Evolutionary conservation across 352 stramenopile species (phyloP).

Genomic region (Phytophthora pini): DNA sequence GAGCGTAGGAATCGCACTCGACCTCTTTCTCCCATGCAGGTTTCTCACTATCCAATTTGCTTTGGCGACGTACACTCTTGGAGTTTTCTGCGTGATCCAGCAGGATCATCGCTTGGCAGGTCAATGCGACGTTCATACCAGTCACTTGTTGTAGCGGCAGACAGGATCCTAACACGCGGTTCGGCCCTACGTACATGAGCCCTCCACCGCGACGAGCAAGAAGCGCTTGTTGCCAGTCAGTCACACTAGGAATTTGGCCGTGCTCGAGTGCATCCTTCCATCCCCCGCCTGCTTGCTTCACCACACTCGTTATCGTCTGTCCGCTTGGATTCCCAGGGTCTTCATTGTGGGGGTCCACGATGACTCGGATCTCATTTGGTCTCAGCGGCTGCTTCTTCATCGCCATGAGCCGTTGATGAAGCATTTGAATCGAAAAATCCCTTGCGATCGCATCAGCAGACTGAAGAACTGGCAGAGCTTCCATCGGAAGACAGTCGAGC

Average conservation of each 20-base stretch:
- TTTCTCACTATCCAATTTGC: constrained; percentile 90
- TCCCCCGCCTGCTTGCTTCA: constrained; percentile 48
- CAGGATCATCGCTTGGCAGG: constrained; percentile 77
- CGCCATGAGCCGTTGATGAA: constrained; percentile 55
- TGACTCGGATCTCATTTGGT: constrained; percentile 65
- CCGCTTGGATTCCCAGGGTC: constrained; percentile 44
- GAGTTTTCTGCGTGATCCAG: constrained; percentile 86
- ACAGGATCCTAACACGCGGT: constrained; percentile 65
- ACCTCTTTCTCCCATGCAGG: constrained; percentile 55
- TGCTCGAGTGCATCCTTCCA: constrained; percentile 77
- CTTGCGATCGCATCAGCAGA: constrained; percentile 59
- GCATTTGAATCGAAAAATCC: constrained; percentile 79
- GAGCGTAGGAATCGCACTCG: constrained; percentile 69
- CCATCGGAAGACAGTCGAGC: constrained; percentile 58
- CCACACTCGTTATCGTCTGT: constrained; percentile 50
- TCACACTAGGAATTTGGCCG: constrained; percentile 60
- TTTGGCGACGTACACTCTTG: constrained; percentile 76
- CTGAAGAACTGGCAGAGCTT: constrained; percentile 53
- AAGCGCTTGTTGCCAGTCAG: constrained; percentile 75
- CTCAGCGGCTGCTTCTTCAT: constrained; percentile 62
- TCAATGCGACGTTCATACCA: constrained; percentile 68
- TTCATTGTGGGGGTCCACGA: constrained; percentile 71
- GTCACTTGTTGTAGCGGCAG: constrained; percentile 51
- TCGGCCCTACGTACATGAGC: constrained; percentile 78
- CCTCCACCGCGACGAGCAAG: constrained; percentile 58